Base-by-base conservation (phyloP, 1,284 basidiomycete species). In the Puccinia sorghi region DNA sequence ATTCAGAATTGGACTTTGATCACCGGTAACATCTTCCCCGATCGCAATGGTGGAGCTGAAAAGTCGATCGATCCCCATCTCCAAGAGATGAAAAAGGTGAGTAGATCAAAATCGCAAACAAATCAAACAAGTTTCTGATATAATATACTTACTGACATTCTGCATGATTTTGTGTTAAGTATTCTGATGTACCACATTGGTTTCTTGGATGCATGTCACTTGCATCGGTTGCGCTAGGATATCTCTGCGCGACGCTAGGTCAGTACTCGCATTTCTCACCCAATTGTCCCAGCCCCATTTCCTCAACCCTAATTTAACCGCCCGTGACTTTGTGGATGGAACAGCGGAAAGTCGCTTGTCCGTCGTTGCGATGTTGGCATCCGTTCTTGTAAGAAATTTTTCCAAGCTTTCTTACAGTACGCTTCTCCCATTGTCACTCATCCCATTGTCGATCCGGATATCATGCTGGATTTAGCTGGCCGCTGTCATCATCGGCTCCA, bases 1-100 rank as follows among this genome's bases (percentile, higher is more conserved):
- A 63, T 72, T 66, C 70, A 72, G 39, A 79, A 79, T 32, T 79
- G 77, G 77, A 50, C 48, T 43, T 32, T 79, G 57, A 72, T 79
- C 70, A 61, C 37, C 11, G 46, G 43, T n/a, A 66, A 43, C 5
- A 39, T 79, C 20, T 66, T 52, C 52, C 70, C 66, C 39, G 48
- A 61, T 20, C 27, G 57, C 43, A n/a, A 46, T 20, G 48, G 17
- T 6, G 37, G 7, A 37, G 22, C 12, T 8, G 6, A 20, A 50
- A 43, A 56, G 48, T 22, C 43, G n/a, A 20, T 22, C 20, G 77
- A 79, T 63, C 70, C 57, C 20, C 77, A 79, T 67, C 61, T 79
- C 6, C 11, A 56, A 48, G 69, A 70, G 37, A 79, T 79, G 77
- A 7, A 66, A 48, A 79, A 72, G 39, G 77, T 79, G 20, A 63